phyloP scores from a whole-genome alignment of 371 early-diverging fungal genomes.

The Rhizomucor pusillus region DNA sequence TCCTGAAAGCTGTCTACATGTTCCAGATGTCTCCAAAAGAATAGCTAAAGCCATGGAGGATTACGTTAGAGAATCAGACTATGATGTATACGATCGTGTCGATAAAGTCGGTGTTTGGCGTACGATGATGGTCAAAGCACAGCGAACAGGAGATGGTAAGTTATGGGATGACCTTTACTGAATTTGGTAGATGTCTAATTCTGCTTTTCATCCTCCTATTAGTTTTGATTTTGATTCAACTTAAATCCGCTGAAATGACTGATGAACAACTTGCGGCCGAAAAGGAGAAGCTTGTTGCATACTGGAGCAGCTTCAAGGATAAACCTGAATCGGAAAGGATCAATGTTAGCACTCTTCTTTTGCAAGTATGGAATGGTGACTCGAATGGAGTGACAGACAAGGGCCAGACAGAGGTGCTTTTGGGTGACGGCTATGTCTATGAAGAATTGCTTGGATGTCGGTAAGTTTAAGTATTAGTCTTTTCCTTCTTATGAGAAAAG shows the following conservation, averaged over 20 bases:
- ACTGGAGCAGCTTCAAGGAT: slow-evolving; percentile 22
- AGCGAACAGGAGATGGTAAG: slow-evolving; percentile 30
- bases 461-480: slow-evolving; percentile 3
- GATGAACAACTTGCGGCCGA: slow-evolving; percentile 38
- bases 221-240: slow-evolving; percentile 68
- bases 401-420: slow-evolving; percentile 42
- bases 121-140: slow-evolving; percentile 61
- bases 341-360: slow-evolving; percentile 51
- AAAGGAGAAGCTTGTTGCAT: slow-evolving; percentile 28
- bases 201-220: slow-evolving; percentile 4
- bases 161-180: not conserved
- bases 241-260: slow-evolving; percentile 45
- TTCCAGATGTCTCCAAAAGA: slow-evolving; percentile 50
- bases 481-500: not conserved
- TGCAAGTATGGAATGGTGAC: slow-evolving; percentile 54
- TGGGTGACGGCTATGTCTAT: slow-evolving; percentile 60
- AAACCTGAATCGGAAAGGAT: slow-evolving; percentile 19
- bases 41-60: slow-evolving; percentile 53
- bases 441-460: slow-evolving; percentile 65
- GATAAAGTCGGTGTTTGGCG: slow-evolving; percentile 71
- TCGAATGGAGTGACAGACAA: slow-evolving; percentile 60
- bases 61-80: slow-evolving; percentile 44
- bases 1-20: slow-evolving; percentile 50
- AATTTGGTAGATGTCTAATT: not conserved
- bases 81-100: slow-evolving; percentile 59